phyloP scores from a whole-genome alignment of 1,284 basidiomycete species.

The Cerrena zonata region DNA sequence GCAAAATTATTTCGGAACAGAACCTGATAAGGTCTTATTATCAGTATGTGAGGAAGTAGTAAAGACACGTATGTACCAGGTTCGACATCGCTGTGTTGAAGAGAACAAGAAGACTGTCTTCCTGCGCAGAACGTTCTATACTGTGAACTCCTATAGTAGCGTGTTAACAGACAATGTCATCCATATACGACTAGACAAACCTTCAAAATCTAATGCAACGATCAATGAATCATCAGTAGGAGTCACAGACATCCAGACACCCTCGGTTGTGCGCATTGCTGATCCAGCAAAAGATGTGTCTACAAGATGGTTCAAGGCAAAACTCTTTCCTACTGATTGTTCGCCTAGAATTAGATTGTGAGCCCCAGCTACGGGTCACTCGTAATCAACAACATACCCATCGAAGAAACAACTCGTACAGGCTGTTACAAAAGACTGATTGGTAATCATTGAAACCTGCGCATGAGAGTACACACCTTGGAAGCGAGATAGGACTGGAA shows the following conservation, averaged over 20 bases:
- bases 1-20: slow-evolving; percentile 64
- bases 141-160: slow-evolving; percentile 48
- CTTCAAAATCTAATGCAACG: slow-evolving; percentile 63
- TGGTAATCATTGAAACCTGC: background rate
- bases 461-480: slow-evolving; percentile 33
- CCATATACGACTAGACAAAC: too few species aligned
- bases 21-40: slow-evolving; percentile 34
- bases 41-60: background rate
- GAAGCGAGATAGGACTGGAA: slow-evolving; percentile 57
- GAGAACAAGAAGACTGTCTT: slow-evolving; percentile 56
- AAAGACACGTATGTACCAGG: slow-evolving; percentile 31
- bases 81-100: slow-evolving; percentile 65
- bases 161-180: too few species aligned
- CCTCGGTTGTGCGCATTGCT: slow-evolving; percentile 64
- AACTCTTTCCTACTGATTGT: slow-evolving; percentile 62
- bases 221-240: slow-evolving; percentile 50
- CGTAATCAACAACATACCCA: slow-evolving; percentile 37
- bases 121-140: slow-evolving; percentile 57
- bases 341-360: slow-evolving; percentile 31
- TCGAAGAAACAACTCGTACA: slow-evolving; percentile 59
- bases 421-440: slow-evolving; percentile 32
- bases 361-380: background rate
- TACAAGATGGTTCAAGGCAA: slow-evolving; percentile 53
- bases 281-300: slow-evolving; percentile 64
- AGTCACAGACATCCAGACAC: slow-evolving; percentile 65